phyloP scores from a whole-genome alignment of 257 asterid genomes.

The Solanum verrucosum region DNA sequence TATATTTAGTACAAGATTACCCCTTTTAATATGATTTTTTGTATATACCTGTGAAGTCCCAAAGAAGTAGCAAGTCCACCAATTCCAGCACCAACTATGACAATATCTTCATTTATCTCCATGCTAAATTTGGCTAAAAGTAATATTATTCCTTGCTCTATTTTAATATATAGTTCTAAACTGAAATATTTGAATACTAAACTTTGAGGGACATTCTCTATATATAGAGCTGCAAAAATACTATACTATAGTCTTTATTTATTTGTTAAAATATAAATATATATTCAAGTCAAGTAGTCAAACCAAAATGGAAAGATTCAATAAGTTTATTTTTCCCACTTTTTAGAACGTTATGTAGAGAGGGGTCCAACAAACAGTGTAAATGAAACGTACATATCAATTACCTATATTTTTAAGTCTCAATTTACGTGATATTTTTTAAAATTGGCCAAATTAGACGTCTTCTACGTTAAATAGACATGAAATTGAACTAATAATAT shows the following conservation, averaged over 20 bases:
- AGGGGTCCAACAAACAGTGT: background rate
- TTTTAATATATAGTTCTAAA: background rate
- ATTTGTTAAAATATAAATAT: background rate
- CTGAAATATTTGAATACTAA: background rate
- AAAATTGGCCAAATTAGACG: too few species aligned
- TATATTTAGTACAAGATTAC: background rate
- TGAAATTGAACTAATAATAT: too few species aligned
- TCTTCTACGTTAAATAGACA: too few species aligned
- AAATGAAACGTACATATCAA: background rate
- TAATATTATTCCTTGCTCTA: background rate
- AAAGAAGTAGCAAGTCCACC: slow-evolving; percentile 31
- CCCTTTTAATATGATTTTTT: background rate
- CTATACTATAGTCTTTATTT: background rate
- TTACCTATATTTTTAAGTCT: too few species aligned
- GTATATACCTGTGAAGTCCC: slow-evolving; percentile 34
- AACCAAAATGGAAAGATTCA: background rate
- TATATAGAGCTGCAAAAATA: background rate
- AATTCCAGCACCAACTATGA: slow-evolving; percentile 39
- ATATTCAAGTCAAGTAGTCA: background rate
- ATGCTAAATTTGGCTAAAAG: background rate
- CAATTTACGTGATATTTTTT: too few species aligned
- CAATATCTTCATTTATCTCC: slow-evolving; percentile 14
- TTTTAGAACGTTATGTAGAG: background rate
- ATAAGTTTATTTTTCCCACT: background rate
- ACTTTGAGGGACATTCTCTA: background rate